Percentiles rank a stretch among this genome's conserved stretches.
phyloP scores from a whole-genome alignment of 1,139 yeast genomes.

The Magnusiomyces sp. region DNA sequence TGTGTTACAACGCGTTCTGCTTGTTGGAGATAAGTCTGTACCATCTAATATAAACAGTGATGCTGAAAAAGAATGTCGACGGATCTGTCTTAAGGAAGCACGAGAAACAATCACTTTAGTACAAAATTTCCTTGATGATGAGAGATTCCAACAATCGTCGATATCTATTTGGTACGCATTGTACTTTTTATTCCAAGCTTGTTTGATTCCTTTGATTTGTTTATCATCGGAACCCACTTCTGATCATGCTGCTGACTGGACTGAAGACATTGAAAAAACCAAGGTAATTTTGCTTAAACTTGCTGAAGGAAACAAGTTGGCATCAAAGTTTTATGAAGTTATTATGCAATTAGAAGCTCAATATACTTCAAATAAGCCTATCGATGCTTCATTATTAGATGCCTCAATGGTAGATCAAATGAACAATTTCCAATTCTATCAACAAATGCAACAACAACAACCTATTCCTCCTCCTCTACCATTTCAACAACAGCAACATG shows the following conservation, averaged over 20 bases:
- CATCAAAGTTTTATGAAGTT: constrained; percentile 42
- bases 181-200: constrained; percentile 54
- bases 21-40: constrained; percentile 34
- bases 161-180: constrained; percentile 56
- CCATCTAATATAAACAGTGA: constrained; percentile 30
- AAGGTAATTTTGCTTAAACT: constrained; percentile 37
- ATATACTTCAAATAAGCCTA: constrained; percentile 18
- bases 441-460: too few relatives aligned
- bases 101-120: constrained; percentile 46
- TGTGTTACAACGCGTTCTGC: constrained; percentile 44
- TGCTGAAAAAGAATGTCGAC: constrained; percentile 43
- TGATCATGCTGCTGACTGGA: constrained; percentile 40
- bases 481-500: too few relatives aligned
- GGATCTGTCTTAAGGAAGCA: constrained; percentile 46
- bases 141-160: constrained; percentile 31
- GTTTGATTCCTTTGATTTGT: constrained; percentile 48
- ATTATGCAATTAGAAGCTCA: constrained; percentile 38
- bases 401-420: constrained; percentile 5
- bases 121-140: constrained; percentile 38
- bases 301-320: constrained; percentile 41
- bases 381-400: too few relatives aligned
- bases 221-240: constrained; percentile 43
- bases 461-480: too few relatives aligned
- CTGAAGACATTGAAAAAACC: constrained; percentile 40
- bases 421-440: neutral